Base-by-base conservation (phyloP, 2,329 filamentous ascomycete genomes). In the Trichophyton equinum region DNA sequence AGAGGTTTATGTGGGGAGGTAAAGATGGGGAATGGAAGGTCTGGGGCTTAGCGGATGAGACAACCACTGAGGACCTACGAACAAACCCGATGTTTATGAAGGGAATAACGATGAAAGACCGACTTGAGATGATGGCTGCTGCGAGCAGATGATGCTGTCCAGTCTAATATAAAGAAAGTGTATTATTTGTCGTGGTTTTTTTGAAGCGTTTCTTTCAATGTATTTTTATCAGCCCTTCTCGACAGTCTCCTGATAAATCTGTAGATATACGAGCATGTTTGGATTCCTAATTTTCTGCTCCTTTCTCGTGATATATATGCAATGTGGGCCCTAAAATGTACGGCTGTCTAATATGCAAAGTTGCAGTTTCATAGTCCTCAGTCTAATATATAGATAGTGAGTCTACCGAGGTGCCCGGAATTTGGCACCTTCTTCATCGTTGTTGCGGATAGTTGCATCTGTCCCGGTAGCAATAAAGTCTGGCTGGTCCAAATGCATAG, bases 21-120 rank as follows among this genome's bases (percentile, higher is more conserved):
- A 69, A 74, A 62, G 70, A 76, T 46, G 70, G 71, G 11, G 68
- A 72, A 15, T 82, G 79, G 79, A 76, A 73, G 64, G 68, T 81
- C 58, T 81, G 79, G 79, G 79, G 79, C 2, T 74, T 74, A 61
- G 67, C 74, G 53, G 72, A 72, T 30, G 75, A 78, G 62, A 77
- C 74, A 6, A 75, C 70, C 18, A 55, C 77, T 57, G 67, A 74
- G 13, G 70, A 73, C 60, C 63, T 79, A 18, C 65, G 69, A 30
- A 72, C 57, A 15, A 62, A 61, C 61, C 73, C 74, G 1, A 66
- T 68, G 62, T 76, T 76, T 66, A 68, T 68, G 15, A 62, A 67
- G 3, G 72, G 72, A 1, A 47, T 76, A 61, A 67, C 70, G 8
- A 47, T 74, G 15, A 60, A 68, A 46, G 74, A 76, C 30, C 69